Percentiles rank a stretch among this genome's conserved stretches.
Evolutionary conservation across 2,329 filamentous ascomycete genomes (phyloP).

Genomic region (Epichloe sibirici): DNA sequence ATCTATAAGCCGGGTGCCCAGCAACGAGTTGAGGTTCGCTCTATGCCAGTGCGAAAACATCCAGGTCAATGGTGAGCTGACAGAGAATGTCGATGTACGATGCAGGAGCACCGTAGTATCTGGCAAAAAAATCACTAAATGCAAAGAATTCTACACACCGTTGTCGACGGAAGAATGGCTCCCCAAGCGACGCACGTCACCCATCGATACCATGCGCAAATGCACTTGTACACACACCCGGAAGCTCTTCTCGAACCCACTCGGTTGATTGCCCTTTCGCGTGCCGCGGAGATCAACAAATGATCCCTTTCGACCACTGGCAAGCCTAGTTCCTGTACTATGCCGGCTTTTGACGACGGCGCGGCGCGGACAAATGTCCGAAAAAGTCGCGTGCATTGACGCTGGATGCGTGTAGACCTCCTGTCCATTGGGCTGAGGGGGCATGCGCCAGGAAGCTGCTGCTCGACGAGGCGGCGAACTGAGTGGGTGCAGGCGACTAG

Average conservation of each 20-base stretch:
- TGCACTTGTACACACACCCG: too few relatives aligned
- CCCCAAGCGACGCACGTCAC: neutral
- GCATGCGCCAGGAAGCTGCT: too few relatives aligned
- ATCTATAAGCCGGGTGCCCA: slow-evolving; percentile 44
- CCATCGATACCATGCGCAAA: too few relatives aligned
- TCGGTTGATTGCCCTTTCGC: neutral
- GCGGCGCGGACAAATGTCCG: too few relatives aligned
- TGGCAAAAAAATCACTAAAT: slow-evolving; percentile 17
- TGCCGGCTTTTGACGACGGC: too few relatives aligned
- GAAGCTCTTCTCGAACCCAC: too few relatives aligned
- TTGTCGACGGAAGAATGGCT: too few relatives aligned
- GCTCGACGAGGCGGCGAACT: neutral
- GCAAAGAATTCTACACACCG: neutral
- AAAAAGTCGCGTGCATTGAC: too few relatives aligned
- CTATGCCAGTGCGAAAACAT: slow-evolving; percentile 47
- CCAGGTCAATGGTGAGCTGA: slow-evolving; percentile 32
- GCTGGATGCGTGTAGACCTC: too few relatives aligned
- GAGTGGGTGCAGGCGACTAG: neutral
- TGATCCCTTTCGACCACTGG: too few relatives aligned
- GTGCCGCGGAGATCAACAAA: neutral
- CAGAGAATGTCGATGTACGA: slow-evolving; percentile 36
- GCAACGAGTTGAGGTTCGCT: slow-evolving; percentile 37
- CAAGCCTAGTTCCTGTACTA: too few relatives aligned
- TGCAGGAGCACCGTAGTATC: slow-evolving; percentile 20
- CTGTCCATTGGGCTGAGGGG: too few relatives aligned